These are phyloP conservation scores for Termitomyces sp. DNA, from an alignment of 1,284 basidiomycete species.

Conservation along the genomic window DNA sequence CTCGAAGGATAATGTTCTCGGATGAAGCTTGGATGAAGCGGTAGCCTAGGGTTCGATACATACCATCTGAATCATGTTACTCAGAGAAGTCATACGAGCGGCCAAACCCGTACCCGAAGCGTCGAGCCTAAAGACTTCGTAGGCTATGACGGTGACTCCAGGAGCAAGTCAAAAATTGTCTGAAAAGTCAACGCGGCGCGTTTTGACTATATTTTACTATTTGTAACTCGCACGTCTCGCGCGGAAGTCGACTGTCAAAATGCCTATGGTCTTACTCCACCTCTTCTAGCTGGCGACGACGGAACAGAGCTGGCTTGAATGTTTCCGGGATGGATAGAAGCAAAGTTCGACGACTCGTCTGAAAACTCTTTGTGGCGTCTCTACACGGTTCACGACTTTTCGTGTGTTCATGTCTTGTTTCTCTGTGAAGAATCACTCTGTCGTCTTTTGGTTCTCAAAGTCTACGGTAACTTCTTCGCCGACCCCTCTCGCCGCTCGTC, in stretches of 20 bases:
- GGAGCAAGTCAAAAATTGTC: conserved; percentile 18
- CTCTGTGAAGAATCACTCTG: conserved; percentile 49
- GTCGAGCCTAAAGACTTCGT: not conserved
- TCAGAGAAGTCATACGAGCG: not conserved
- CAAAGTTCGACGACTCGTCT: conserved; percentile 33
- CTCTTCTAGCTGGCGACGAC: conserved; percentile 47
- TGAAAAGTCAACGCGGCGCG: conserved; percentile 18
- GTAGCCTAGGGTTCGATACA: conserved; percentile 14
- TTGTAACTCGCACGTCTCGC: conserved; percentile 29
- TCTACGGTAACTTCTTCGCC: conserved; percentile 57
- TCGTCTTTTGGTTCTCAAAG: conserved; percentile 50
- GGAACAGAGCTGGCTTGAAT: conserved; percentile 41
- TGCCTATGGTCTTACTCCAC: conserved; percentile 32
- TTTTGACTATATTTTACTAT: conserved; percentile 24
- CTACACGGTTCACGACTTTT: not conserved
- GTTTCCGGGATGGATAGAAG: conserved; percentile 50
- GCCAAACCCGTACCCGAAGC: not conserved
- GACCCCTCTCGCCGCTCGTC: conserved; percentile 50
- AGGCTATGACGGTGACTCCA: not conserved
- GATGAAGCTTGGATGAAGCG: conserved; percentile 13
- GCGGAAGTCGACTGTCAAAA: conserved; percentile 24
- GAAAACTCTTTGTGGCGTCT: conserved; percentile 44
- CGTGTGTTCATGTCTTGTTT: not conserved
- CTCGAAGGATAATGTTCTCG: conserved; percentile 19
- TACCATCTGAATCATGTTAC: conserved; percentile 1